Percentiles rank a stretch among this genome's conserved stretches.
phyloP scores from a whole-genome alignment of 345 rosid species.

The Camelina neglecta region DNA sequence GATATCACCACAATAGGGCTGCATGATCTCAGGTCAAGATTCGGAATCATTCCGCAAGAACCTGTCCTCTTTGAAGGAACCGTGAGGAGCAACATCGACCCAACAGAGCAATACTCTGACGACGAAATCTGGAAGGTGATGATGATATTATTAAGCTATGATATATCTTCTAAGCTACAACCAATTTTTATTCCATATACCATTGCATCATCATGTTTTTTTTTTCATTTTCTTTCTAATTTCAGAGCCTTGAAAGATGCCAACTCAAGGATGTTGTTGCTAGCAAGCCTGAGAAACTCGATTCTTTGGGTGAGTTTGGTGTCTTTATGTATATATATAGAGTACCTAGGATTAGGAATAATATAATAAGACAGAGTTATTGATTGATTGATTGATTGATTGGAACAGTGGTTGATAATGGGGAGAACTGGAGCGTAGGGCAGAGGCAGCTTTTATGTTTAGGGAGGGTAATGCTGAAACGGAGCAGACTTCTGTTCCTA shows the following conservation, averaged over 20 bases:
- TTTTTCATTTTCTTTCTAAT: too few species aligned
- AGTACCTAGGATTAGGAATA: neutral
- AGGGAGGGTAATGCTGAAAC: conserved; percentile 91
- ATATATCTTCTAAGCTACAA: neutral
- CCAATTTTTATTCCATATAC: neutral
- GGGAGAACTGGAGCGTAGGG: conserved; percentile 99
- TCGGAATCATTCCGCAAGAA: conserved; percentile 96
- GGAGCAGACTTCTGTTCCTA: conserved; percentile 75
- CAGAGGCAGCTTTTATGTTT: conserved; percentile 94
- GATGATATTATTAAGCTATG: neutral
- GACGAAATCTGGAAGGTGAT: conserved; percentile 93
- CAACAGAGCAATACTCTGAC: conserved; percentile 73
- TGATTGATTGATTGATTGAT: neutral
- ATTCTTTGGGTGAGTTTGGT: conserved; percentile 59
- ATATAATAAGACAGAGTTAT: neutral
- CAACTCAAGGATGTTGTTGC: conserved; percentile 82
- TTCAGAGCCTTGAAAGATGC: conserved; percentile 82
- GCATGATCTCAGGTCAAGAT: conserved; percentile 91
- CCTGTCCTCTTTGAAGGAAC: conserved; percentile 98
- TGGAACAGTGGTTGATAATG: conserved; percentile 77
- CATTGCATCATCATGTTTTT: neutral
- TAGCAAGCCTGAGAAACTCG: conserved; percentile 79
- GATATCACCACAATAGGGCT: conserved; percentile 74
- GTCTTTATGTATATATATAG: too few species aligned
- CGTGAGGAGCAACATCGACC: conserved; percentile 90